Evolutionary conservation across 768 basidiomycete species (phyloP).

Genomic region (Dioszegia aurantiaca): DNA sequence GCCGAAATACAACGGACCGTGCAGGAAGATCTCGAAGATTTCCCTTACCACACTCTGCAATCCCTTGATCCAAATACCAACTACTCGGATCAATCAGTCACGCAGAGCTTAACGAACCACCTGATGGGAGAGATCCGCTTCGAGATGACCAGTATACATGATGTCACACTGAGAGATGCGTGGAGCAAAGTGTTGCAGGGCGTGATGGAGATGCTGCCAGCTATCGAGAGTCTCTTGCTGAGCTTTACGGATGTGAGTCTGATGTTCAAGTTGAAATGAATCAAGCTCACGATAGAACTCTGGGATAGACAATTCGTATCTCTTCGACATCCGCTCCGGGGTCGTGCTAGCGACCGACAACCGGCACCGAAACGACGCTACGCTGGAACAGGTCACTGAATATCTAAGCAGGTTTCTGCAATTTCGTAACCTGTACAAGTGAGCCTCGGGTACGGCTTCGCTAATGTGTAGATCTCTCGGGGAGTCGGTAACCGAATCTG

Average conservation of each 20-base stretch:
- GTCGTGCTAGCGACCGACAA: conserved; percentile 92
- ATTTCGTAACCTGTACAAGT: conserved; percentile 85
- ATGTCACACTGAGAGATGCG: conserved; percentile 85
- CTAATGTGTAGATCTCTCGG: conserved; percentile 4
- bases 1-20: conserved; percentile 85
- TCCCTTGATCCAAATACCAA: conserved; percentile 23
- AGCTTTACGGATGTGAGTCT: conserved; percentile 52
- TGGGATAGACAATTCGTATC: conserved; percentile 86
- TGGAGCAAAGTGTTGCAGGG: conserved; percentile 87
- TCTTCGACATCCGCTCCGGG: conserved; percentile 81
- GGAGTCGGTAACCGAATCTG: not conserved
- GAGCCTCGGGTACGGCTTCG: conserved; percentile 14
- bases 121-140: conserved; percentile 63
- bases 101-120: conserved; percentile 59
- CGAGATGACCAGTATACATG: conserved; percentile 87
- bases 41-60: conserved; percentile 45
- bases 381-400: conserved; percentile 84
- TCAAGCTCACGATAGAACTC: conserved; percentile 62
- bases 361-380: conserved; percentile 56
- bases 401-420: conserved; percentile 83
- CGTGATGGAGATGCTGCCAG: conserved; percentile 76
- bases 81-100: conserved; percentile 62
- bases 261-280: not conserved
- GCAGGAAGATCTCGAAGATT: conserved; percentile 74
- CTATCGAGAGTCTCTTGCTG: conserved; percentile 81